phyloP scores from a whole-genome alignment of 345 rosid genomes.

The Reutealis trisperma region DNA sequence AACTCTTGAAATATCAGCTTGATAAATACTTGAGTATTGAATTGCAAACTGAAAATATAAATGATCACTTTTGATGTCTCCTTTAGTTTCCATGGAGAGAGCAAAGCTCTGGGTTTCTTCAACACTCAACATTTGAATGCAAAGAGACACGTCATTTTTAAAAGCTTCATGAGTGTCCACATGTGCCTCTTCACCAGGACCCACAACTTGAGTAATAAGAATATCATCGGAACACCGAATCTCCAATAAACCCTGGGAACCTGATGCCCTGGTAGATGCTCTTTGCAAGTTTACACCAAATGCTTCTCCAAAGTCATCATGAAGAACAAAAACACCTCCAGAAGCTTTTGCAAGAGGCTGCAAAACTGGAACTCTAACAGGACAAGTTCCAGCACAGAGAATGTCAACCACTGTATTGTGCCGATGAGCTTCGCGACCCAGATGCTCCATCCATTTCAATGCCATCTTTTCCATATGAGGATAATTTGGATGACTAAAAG shows the following conservation, averaged over 20 bases:
- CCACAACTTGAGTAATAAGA: slow-evolving; percentile 81
- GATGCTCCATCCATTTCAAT: slow-evolving; percentile 78
- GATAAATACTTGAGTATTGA: slow-evolving; percentile 76
- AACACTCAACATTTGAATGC: slow-evolving; percentile 81
- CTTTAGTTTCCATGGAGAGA: slow-evolving; percentile 77
- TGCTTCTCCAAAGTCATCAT: slow-evolving; percentile 99
- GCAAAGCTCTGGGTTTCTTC: slow-evolving; percentile 96
- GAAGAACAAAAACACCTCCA: slow-evolving; percentile 94
- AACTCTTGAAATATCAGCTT: slow-evolving; percentile 84
- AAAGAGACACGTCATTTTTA: slow-evolving; percentile 62
- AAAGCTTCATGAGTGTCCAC: slow-evolving; percentile 69
- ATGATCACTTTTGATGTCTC: slow-evolving; percentile 69
- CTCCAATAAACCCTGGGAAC: slow-evolving; percentile 84
- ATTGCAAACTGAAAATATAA: slow-evolving; percentile 84
- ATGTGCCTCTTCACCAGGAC: slow-evolving; percentile 97
- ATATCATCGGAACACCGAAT: slow-evolving; percentile 96
- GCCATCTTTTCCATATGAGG: slow-evolving; percentile 86
- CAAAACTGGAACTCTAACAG: slow-evolving; percentile 79
- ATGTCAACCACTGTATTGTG: slow-evolving; percentile 83
- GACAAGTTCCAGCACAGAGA: slow-evolving; percentile 97
- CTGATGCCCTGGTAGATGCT: slow-evolving; percentile 84
- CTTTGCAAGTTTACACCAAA: slow-evolving; percentile 96
- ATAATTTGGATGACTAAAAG: slow-evolving; percentile 82
- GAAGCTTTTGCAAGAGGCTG: slow-evolving; percentile 95
- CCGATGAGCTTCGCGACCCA: slow-evolving; percentile 76